Evolutionary conservation across 805 yeast genomes (phyloP), one percentile per base, ranked within the genome.

Genomic region (Tetrapisispora arboricola): DNA sequence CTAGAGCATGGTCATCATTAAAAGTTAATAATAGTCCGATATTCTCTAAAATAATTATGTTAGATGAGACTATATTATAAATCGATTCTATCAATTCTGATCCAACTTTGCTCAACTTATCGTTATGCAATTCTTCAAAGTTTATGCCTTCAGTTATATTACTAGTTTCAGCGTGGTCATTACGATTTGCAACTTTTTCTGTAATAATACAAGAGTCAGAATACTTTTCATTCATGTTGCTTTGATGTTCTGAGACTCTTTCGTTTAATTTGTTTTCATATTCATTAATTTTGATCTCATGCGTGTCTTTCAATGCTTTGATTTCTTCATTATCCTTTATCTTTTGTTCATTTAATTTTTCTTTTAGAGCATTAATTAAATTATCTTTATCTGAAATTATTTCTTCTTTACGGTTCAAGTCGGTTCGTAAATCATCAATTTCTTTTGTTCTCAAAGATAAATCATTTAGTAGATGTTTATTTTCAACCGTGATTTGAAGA

Each of bases 11-110:
- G 11, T 58, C 51, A 1, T 56, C 56, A 21, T 54, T 56, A 10
- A 55, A 44, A 2, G 62, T 50, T 7, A 58, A 43, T 28, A 86
- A 68, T 36, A 87, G 65, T 0, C 96, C 96, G 68, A 87, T 77
- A 3, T 80, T 70, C 53, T 84, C 94, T 25, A 84, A 63, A 3
- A 81, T 63, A 36, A 72, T 64, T 43, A 88, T 79, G 33, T 70
- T 68, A 4, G 64, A 72, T 5, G 68, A 53, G 43, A 78, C 55
- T 33, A 69, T 61, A n/a, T 53, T 50, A 44, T 18, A 36, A 13
- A 36, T 9, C 16, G 26, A 21, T 21, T 27, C 21, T 2, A 36
- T 9, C 6, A 25, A 12, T n/a, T 27, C n/a, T 2, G 18, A 16
- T 3, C 19, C 20, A n/a, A 27, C 15, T n/a, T 28, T 28, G 31